Base-by-base conservation (phyloP, 768 basidiomycete species). In the Rhizopogon rudus region DNA sequence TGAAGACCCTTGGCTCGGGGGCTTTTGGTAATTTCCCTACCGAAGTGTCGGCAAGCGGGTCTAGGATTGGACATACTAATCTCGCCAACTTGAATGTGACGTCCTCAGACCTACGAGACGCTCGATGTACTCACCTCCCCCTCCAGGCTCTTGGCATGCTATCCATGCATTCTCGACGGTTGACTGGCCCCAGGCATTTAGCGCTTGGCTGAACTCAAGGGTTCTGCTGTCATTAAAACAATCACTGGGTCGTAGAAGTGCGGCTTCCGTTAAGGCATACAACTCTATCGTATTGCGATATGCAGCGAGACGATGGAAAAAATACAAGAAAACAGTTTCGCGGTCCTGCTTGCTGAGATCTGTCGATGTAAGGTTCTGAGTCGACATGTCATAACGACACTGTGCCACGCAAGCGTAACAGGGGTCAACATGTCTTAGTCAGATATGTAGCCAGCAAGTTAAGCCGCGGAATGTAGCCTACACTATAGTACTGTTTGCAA, bases 101-200 rank as follows among this genome's bases (percentile, higher is more conserved):
- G 16, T 29, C 31, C 46, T 56, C 6, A 53, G 59, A 48, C 43
- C 42, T 60, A 48, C 14, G 57, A 17, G 12, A 14, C 10, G 20
- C 35, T 17, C 40, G 9, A 20, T 4, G 39, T 13, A 55, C 65
- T 22, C 55, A 72, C 73, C 73, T 66, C 67, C 68, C 4, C n/a
- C 14, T 4, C 72, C 74, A 6, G 75, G 74, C 54, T 76, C 71
- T 16, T 70, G 67, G 58, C 79, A 81, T 4, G 73, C 74, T 22
- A 71, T 60, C 75, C 77, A 81, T 5, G 77, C 70, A 53, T 77
- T 68, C 46, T 73, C 65, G 4, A 77, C 55, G 14, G 81, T 61
- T 2, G 65, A 62, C 46, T 81, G 75, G 0, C 75, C 75, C 81
- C 81, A 83, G 13, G 45, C 17, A 52, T 79, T 68, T 8, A 82